Conservation (phyloP, 306 rosid genomes). For the Begonia peltatifolia region DNA sequence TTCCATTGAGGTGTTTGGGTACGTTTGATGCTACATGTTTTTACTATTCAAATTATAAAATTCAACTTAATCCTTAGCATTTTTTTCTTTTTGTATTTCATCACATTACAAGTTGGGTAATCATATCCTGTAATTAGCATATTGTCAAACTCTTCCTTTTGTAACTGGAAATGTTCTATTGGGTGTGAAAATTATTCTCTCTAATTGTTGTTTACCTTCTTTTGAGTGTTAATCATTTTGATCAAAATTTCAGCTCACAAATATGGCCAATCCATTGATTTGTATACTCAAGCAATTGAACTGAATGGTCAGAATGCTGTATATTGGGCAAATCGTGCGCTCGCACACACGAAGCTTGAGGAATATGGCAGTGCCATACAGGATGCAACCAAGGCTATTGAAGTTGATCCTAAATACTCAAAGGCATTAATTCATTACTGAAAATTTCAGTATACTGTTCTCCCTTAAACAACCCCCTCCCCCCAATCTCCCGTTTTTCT, state of each 20-base stretch:
- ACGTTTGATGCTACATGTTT: neutral
- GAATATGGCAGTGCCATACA: slow-evolving; percentile 93
- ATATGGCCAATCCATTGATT: slow-evolving; percentile 67
- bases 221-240: slow-evolving; percentile 15
- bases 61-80: too few species aligned
- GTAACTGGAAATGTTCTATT: too few species aligned
- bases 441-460: slow-evolving; percentile 8
- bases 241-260: slow-evolving; percentile 63
- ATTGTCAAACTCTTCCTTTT: too few species aligned
- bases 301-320: slow-evolving; percentile 63
- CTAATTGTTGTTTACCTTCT: slow-evolving; percentile 3
- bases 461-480: neutral
- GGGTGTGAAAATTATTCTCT: slow-evolving; percentile 6
- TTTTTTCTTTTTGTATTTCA: too few species aligned
- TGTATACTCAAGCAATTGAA: slow-evolving; percentile 81
- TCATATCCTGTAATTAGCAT: too few species aligned
- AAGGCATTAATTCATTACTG: slow-evolving; percentile 40
- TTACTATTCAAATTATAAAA: neutral
- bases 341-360: slow-evolving; percentile 89
- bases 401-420: slow-evolving; percentile 81
- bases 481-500: neutral
- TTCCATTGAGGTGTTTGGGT: neutral
- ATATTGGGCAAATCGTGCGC: slow-evolving; percentile 86
- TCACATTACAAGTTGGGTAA: too few species aligned
- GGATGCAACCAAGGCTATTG: slow-evolving; percentile 86